Evolutionary conservation across 495 filamentous ascomycete genomes (phyloP).

Genomic region (Parathielavia appendiculata): DNA sequence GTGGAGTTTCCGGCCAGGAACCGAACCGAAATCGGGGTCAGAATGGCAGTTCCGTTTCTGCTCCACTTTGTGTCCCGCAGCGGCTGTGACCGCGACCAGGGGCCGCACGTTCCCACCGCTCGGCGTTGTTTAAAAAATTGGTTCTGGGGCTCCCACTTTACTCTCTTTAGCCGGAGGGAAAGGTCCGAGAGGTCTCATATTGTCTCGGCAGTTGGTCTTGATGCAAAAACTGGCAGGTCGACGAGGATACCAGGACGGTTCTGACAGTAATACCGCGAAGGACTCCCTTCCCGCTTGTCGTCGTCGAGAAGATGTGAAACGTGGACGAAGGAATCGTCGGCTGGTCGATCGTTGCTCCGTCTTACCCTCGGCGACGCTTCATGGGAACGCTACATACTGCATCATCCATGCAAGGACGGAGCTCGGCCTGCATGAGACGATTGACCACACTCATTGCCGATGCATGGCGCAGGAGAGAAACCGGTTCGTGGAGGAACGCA

Average conservation of each 20-base stretch:
- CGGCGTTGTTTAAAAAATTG: not conserved
- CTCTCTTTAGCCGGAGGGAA: too few relatives aligned
- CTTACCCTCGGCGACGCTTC: not conserved
- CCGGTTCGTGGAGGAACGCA: conserved; percentile 1
- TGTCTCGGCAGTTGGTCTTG: not conserved
- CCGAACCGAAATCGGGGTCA: conserved; percentile 9
- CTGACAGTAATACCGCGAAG: not conserved
- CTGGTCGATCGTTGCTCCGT: conserved; percentile 4
- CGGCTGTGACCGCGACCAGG: conserved; percentile 12
- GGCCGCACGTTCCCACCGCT: not conserved
- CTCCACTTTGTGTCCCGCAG: conserved; percentile 3
- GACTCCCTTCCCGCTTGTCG: not conserved
- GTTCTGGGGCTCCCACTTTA: too few relatives aligned
- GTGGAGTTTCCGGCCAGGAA: not conserved
- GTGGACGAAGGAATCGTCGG: not conserved
- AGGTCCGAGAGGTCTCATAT: not conserved
- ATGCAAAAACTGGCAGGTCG: not conserved
- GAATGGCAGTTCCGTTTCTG: not conserved
- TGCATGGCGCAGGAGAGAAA: not conserved
- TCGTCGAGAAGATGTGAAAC: not conserved
- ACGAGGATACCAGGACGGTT: not conserved
- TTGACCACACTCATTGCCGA: conserved; percentile 3
- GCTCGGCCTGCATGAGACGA: conserved; percentile 1
- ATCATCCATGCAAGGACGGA: conserved; percentile 6
- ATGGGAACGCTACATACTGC: not conserved